Conservation (phyloP, 2,329 filamentous ascomycete species). For the Fulvia fulva region DNA sequence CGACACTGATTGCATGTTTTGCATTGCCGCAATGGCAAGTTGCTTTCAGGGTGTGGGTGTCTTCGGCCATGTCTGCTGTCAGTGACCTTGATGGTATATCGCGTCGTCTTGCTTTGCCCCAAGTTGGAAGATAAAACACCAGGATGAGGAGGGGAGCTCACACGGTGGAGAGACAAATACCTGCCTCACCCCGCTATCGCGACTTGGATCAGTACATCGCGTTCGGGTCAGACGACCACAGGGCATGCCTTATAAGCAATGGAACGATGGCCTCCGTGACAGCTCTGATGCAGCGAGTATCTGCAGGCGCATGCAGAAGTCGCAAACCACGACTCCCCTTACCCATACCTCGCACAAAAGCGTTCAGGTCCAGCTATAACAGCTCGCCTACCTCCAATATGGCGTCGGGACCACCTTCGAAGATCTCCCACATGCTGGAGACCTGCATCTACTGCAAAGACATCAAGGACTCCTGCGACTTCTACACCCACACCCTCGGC, state of each 20-base stretch:
- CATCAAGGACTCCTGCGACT: constrained; percentile 3
- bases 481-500: constrained; percentile 11
- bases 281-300: neutral
- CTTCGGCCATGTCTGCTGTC: neutral
- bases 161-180: neutral
- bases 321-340: neutral
- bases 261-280: neutral
- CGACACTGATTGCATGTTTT: constrained; percentile 29
- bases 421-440: constrained; percentile 14
- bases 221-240: neutral
- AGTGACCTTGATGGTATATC: neutral
- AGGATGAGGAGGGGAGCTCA: neutral
- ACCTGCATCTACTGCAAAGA: constrained; percentile 13
- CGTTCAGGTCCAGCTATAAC: neutral
- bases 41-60: constrained; percentile 7
- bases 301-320: neutral
- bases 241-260: neutral
- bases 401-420: neutral
- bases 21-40: neutral
- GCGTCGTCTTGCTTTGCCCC: neutral
- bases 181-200: neutral
- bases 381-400: constrained; percentile 1
- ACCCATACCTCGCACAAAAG: neutral
- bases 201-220: neutral
- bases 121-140: neutral